Base-by-base conservation (phyloP, 202 grass and related monocot genomes). In the Bolboschoenoplectus hybrid region DNA sequence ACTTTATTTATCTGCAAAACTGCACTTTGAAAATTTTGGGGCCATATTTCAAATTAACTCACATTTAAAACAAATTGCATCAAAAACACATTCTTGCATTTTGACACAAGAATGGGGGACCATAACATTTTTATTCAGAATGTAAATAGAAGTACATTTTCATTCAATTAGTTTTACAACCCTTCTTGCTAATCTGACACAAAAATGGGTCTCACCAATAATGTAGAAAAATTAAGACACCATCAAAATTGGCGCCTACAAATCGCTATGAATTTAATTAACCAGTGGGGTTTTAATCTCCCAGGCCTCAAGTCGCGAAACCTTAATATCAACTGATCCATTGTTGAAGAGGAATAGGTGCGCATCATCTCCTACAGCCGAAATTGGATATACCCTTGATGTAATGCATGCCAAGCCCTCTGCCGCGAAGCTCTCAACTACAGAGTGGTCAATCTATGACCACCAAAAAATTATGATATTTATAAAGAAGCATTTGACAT, bases 311-410 rank as follows among this genome's bases (percentile, higher is more conserved):
- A 93, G 79, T 9, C 53, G 44, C 1, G 75, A 74, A 52, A 93
- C 87, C 70, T 69, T 89, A 67, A 93, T 61, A 16, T 91, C 84
- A 17, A 6, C 75, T 12, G 86, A 82, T 2, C 92, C 92, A 51
- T 91, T 89, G 82, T 91, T 93, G 89, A 93, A 93, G 13, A 88
- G 78, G n/a, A 83, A 87, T 9, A 93, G 74, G 52, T 63, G 76
- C 0, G 92, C 86, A 57, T 91, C 87, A 39, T 84, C 82, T 66
- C 87, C 92, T 2, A 85, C 44, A 40, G 89, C 87, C 13, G 81
- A 72, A 12, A 84, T 80, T 14, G 89, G 89, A 75, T 91, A 89
- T 0, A 93, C 87, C 5, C 89, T 72, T 0, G 92, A 91, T 9
- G 91, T 85, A 49, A 93, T 93, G 63, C 91, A 93, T 0, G 82